Conservation (phyloP, 352 stramenopile species). For the Globisporangium paddicum region DNA sequence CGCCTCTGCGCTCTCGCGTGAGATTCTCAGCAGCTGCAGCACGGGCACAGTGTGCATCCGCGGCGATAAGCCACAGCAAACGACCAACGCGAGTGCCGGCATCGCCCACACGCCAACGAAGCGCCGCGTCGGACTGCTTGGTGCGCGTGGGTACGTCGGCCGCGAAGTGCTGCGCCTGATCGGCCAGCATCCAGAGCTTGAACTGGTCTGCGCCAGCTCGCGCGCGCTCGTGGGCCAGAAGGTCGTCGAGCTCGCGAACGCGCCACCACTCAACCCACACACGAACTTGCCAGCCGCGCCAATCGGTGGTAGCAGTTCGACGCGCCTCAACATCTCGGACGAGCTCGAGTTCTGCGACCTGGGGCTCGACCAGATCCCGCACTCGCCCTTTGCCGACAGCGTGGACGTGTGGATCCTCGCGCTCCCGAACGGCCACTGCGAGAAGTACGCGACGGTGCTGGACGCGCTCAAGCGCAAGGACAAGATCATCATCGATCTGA, state of each 20-base stretch:
- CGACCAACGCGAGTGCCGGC: constrained; percentile 11
- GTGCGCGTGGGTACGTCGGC: constrained; percentile 83
- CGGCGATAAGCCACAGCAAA: constrained; percentile 28
- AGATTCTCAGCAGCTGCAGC: constrained; percentile 86
- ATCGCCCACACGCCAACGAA: constrained; percentile 30
- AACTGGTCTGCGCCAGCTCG: constrained; percentile 83
- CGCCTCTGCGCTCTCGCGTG: constrained; percentile 64
- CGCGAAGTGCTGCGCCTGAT: constrained; percentile 85
- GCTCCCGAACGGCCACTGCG: constrained; percentile 83
- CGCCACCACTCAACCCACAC: constrained; percentile 78
- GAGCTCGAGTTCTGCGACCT: constrained; percentile 82
- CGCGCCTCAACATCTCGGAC: constrained; percentile 53
- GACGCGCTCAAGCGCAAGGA: constrained; percentile 61
- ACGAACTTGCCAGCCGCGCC: constrained; percentile 65
- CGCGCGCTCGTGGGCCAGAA: constrained; percentile 73
- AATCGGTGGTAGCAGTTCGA: constrained; percentile 19
- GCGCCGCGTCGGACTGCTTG: constrained; percentile 81
- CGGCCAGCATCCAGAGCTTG: constrained; percentile 65
- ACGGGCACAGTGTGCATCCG: constrained; percentile 80
- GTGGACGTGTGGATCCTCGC: constrained; percentile 86
- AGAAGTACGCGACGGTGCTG: constrained; percentile 71
- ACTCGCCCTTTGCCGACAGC: constrained; percentile 63
- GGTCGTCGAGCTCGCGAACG: constrained; percentile 67
- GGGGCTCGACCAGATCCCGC: constrained; percentile 67
- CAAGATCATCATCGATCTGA: constrained; percentile 86